Evolutionary conservation across 2,329 filamentous ascomycete species (phyloP), one percentile per base, ranked within the genome.

Genomic region (Podosphaera aphanis): DNA sequence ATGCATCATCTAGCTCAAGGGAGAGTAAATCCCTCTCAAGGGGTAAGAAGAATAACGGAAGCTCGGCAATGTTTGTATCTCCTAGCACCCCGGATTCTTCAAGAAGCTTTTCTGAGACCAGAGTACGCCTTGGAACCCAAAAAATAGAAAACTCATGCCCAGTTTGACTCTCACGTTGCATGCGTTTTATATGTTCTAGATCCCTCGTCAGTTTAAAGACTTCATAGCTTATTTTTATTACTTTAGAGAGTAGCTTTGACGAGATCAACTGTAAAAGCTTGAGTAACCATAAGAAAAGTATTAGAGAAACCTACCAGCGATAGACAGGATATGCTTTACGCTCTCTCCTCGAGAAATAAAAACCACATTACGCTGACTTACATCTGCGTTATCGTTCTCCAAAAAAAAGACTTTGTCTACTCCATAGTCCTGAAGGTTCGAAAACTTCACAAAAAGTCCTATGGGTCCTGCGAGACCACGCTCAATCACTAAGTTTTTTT

Each of bases 401-500:
- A 98, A 69, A 58, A 94, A 80, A 67, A 95, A 98, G 53, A 94
- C 83, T 62, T 93, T 93, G 63, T 95, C 86, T 54, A 98, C 86
- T 25, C 92, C 92, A 65, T 95, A 94, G 58, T 98, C 90, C 60
- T 95, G 84, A 15, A 94, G 71, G 8, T 83, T 88, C 19, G 88
- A 88, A 58, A 94, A 93, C 62, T 94, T 94, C 64, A 93, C 84
- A 53, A 98, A 79, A 49, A 88, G 71, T 49, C 86, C 84, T 54
- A 98, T 73, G 25, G 86, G 83, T 20, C 88, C 90, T 53, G 88
- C 85, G 55, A 98, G 71, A 56, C 78, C 79, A 62, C 81, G 83
- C 61, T 95, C 88, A 59, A 98, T 79, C 45, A 98, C 82, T 50
- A 98, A 69, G 59, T 94, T 95, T 71, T 98, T 98, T 74, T 95